Evolutionary conservation across 495 filamentous ascomycete genomes (phyloP).

Genomic region (Aspergillus taichungensis): DNA sequence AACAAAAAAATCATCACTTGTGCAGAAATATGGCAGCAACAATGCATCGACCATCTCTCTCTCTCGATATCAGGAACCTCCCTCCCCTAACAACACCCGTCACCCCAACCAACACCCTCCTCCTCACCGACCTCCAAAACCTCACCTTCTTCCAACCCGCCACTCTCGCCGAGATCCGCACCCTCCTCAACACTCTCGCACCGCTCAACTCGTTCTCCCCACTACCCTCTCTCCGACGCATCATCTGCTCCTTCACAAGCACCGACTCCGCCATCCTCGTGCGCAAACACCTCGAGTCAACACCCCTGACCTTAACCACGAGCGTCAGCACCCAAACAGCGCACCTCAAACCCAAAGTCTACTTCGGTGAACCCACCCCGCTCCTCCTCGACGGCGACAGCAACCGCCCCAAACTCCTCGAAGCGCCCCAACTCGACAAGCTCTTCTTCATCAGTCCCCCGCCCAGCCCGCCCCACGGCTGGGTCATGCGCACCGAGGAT

Average conservation of each 20-base stretch:
- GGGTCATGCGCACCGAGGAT: constrained; percentile 82
- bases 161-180: constrained; percentile 67
- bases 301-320: constrained; percentile 38
- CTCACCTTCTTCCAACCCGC: constrained; percentile 67
- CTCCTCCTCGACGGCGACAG: constrained; percentile 46
- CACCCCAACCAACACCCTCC: constrained; percentile 83
- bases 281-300: constrained; percentile 64
- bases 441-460: constrained; percentile 96
- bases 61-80: constrained; percentile 72
- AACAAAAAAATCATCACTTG: no score
- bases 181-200: constrained; percentile 55
- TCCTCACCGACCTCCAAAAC: constrained; percentile 80
- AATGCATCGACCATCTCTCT: constrained; percentile 46
- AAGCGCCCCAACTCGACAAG: constrained; percentile 77
- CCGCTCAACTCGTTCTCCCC: constrained; percentile 83
- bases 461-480: constrained; percentile 83
- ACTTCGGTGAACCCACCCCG: constrained; percentile 78
- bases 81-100: constrained; percentile 72
- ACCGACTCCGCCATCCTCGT: constrained; percentile 64
- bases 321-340: constrained; percentile 34
- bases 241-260: constrained; percentile 78
- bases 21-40: constrained; percentile 1
- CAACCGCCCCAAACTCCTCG: constrained; percentile 51
- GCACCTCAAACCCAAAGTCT: constrained; percentile 59
- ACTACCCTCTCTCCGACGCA: constrained; percentile 83